A percentile compares a stretch with the other conserved stretches of the same genome.
Evolutionary conservation across 345 rosid genomes (phyloP).

Genomic region (Rubroshorea leprosula): DNA sequence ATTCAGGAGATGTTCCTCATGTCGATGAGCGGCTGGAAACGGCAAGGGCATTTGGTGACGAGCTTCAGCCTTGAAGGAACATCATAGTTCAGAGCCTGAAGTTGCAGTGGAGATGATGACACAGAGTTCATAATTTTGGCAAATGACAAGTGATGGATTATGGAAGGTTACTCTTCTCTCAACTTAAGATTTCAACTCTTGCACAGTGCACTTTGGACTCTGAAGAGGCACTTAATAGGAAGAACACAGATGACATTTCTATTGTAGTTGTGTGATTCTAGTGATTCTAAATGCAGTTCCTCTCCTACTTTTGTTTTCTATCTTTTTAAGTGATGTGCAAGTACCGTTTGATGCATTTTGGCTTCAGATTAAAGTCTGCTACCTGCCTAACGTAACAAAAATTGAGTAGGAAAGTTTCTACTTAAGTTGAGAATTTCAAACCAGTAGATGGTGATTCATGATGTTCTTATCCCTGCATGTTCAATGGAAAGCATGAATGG

Average conservation of each 20-base stretch:
- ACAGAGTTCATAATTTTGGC: slow-evolving; percentile 71
- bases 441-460: too few species aligned
- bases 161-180: slow-evolving; percentile 60
- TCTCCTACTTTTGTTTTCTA: background rate
- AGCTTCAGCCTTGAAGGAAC: slow-evolving; percentile 73
- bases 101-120: slow-evolving; percentile 46
- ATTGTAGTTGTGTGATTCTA: slow-evolving; percentile 69
- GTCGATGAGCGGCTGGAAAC: slow-evolving; percentile 93
- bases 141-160: slow-evolving; percentile 92
- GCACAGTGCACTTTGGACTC: too few species aligned
- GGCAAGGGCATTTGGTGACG: slow-evolving; percentile 93
- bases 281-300: slow-evolving; percentile 15
- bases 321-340: background rate
- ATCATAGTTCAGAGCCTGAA: slow-evolving; percentile 88
- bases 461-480: too few species aligned
- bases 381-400: background rate
- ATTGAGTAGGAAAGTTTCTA: too few species aligned
- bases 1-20: slow-evolving; percentile 82
- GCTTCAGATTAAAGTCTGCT: background rate
- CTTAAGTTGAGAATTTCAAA: too few species aligned
- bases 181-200: too few species aligned
- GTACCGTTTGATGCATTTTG: background rate
- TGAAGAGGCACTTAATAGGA: slow-evolving; percentile 71
- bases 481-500: too few species aligned
- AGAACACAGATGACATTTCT: slow-evolving; percentile 85